Evolutionary conservation across 2,329 filamentous ascomycete species (phyloP).

Genomic region (Onygena corvina): DNA sequence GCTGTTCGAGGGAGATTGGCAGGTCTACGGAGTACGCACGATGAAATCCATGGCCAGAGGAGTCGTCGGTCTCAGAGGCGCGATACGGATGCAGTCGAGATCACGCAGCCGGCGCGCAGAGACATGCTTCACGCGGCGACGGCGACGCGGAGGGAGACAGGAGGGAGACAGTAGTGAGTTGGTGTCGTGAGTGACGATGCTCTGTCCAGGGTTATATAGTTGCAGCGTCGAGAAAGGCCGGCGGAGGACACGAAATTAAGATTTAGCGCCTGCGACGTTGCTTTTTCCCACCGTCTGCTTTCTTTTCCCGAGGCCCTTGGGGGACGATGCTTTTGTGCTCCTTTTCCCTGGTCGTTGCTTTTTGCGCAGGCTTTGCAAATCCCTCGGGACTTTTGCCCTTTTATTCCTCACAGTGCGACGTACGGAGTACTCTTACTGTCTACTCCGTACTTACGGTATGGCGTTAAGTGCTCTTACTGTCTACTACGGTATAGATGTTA

Average conservation of each 20-base stretch:
- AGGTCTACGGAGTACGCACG: conserved; percentile 23
- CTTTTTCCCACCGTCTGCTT: too few relatives aligned
- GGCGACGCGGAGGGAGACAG: background rate
- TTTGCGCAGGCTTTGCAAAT: too few relatives aligned
- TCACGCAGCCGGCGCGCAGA: background rate
- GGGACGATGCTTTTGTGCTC: background rate
- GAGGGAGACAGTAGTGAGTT: background rate
- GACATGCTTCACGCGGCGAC: background rate
- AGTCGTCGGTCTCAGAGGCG: background rate
- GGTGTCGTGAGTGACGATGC: background rate
- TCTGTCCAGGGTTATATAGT: too few relatives aligned
- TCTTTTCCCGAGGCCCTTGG: too few relatives aligned
- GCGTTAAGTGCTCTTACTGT: too few relatives aligned
- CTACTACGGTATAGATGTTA: too few relatives aligned
- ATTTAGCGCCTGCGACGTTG: too few relatives aligned
- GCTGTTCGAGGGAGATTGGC: background rate
- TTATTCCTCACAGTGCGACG: conserved; percentile 1
- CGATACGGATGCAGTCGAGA: background rate
- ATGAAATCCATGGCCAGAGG: conserved; percentile 33
- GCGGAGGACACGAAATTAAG: too few relatives aligned
- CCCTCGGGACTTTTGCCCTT: conserved; percentile 1
- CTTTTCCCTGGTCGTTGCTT: background rate
- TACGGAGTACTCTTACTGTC: too few relatives aligned
- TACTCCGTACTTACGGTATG: background rate
- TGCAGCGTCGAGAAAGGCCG: too few relatives aligned